Evolutionary conservation across 1,284 basidiomycete species (phyloP).

Genomic region (Inonotus obliquus): DNA sequence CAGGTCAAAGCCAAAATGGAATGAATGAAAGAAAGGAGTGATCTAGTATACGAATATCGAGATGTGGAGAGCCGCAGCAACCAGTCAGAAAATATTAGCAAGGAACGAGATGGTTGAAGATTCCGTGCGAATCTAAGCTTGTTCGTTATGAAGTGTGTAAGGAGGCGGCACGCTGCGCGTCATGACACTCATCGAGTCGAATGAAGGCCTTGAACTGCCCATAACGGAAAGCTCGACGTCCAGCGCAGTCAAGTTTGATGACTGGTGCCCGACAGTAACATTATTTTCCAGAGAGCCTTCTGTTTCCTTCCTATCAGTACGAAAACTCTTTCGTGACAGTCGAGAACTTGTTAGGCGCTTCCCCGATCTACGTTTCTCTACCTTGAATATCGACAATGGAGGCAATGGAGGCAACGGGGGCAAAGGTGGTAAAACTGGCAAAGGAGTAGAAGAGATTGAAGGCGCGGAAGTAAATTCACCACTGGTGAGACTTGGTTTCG

Average conservation of each 20-base stretch:
- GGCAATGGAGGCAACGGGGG: background rate
- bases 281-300: too few relatives aligned
- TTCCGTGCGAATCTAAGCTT: background rate
- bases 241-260: background rate
- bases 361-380: conserved; percentile 1
- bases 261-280: background rate
- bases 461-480: background rate
- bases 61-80: too few relatives aligned
- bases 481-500: background rate
- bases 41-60: background rate
- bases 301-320: too few relatives aligned
- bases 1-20: background rate
- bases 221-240: background rate
- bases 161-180: conserved; percentile 12
- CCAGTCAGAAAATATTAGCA: too few relatives aligned
- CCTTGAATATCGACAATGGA: background rate
- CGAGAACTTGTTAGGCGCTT: background rate
- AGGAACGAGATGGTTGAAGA: too few relatives aligned
- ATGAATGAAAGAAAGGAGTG: background rate
- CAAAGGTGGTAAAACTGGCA: background rate
- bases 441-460: background rate
- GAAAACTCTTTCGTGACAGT: background rate
- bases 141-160: conserved; percentile 1
- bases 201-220: conserved; percentile 1
- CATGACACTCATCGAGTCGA: conserved; percentile 4